Evolutionary conservation across 1,284 basidiomycete species (phyloP).

Genomic region (Cryptococcus floricola): DNA sequence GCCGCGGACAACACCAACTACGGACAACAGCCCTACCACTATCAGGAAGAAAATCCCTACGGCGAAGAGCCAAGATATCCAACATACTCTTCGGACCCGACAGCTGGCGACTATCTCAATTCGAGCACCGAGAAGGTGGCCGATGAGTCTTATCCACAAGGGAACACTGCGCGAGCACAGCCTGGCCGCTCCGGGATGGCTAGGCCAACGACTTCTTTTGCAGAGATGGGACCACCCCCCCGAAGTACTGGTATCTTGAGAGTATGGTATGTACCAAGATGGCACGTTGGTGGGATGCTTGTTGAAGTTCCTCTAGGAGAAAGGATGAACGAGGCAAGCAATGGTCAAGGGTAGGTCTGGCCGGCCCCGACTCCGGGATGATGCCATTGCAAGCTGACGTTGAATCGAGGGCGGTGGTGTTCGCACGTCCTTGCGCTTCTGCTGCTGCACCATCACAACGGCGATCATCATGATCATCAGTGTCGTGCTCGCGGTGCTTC

Average conservation of each 20-base stretch:
- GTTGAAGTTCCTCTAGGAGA: slow-evolving; percentile 11
- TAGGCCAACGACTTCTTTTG: slow-evolving; percentile 29
- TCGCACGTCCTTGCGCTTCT: slow-evolving; percentile 39
- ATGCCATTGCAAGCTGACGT: not conserved
- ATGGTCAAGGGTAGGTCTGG: slow-evolving; percentile 41
- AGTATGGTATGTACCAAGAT: slow-evolving; percentile 32
- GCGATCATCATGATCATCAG: slow-evolving; percentile 58
- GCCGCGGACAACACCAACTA: slow-evolving; percentile 3
- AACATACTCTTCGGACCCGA: slow-evolving; percentile 21
- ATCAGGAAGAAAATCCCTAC: slow-evolving; percentile 15
- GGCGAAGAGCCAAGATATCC: slow-evolving; percentile 21
- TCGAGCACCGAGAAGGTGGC: slow-evolving; percentile 32
- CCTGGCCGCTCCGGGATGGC: slow-evolving; percentile 33
- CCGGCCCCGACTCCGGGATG: not conserved
- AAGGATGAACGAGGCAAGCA: slow-evolving; percentile 49
- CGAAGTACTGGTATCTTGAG: slow-evolving; percentile 47
- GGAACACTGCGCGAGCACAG: slow-evolving; percentile 26
- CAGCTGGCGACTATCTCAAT: slow-evolving; percentile 10
- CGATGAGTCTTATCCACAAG: slow-evolving; percentile 10
- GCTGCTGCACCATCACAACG: slow-evolving; percentile 49
- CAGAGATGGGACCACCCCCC: slow-evolving; percentile 45
- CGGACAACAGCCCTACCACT: slow-evolving; percentile 2
- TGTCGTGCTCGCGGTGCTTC: slow-evolving; percentile 64
- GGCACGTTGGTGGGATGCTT: not conserved
- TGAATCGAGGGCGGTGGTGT: slow-evolving; percentile 41